These are phyloP conservation scores for Miscanthus lutarioriparius DNA, from an alignment of 176 grass and related monocot species.

Conservation along the genomic window DNA sequence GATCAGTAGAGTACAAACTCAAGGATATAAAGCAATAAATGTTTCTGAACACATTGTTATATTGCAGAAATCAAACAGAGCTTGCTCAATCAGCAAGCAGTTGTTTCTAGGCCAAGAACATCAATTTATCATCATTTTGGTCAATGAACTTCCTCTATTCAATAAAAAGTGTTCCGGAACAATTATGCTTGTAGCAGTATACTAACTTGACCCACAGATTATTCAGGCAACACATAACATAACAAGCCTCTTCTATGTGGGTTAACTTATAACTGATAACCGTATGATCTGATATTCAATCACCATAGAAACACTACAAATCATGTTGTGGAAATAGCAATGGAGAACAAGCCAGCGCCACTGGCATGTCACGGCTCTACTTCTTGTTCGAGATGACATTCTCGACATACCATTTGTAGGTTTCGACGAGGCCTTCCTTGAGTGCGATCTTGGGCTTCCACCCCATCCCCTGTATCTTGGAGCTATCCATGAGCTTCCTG, in stretches of 20 bases:
- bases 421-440: conserved; percentile 60
- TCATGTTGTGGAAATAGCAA: not conserved
- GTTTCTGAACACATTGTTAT: not conserved
- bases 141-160: conserved; percentile 10
- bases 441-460: conserved; percentile 68
- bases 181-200: conserved; percentile 20
- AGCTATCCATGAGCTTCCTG: conserved; percentile 87
- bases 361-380: not conserved
- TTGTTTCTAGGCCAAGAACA: conserved; percentile 15
- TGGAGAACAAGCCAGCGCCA: not conserved
- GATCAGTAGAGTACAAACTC: not conserved
- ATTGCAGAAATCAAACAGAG: not conserved
- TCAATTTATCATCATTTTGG: not conserved
- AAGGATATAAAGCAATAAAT: not conserved
- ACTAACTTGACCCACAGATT: conserved; percentile 24
- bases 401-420: conserved; percentile 82
- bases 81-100: not conserved
- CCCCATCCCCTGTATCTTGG: conserved; percentile 67
- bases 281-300: conserved; percentile 13
- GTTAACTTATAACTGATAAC: conserved; percentile 1
- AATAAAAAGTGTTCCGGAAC: conserved; percentile 5
- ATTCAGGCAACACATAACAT: conserved; percentile 22
- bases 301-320: not conserved
- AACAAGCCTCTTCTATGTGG: conserved; percentile 12
- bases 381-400: conserved; percentile 43